Evolutionary conservation across 768 basidiomycete species (phyloP).

Genomic region (Leucocoprinus birnbaumii): DNA sequence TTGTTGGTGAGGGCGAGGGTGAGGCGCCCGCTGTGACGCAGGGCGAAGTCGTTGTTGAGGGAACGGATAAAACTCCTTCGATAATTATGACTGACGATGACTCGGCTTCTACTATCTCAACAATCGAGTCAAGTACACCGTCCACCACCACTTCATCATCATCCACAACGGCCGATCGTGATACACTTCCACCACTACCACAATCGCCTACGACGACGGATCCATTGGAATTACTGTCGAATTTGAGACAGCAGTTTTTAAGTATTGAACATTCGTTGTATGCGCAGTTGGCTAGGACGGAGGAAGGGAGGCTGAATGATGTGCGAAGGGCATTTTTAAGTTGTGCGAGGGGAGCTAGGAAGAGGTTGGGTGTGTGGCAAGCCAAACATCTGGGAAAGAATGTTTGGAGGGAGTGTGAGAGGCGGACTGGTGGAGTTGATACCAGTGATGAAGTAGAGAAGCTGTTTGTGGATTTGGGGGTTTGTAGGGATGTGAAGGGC

Average conservation of each 20-base stretch:
- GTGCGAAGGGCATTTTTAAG: conserved; percentile 56
- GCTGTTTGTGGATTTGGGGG: conserved; percentile 10
- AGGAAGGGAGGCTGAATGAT: conserved; percentile 51
- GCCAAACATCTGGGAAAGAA: conserved; percentile 48
- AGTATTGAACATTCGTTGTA: conserved; percentile 59
- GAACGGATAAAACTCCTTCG: too few relatives aligned
- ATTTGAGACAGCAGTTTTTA: conserved; percentile 56
- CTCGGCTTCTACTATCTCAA: conserved; percentile 7
- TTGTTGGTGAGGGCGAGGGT: background rate
- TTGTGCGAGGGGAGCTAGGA: conserved; percentile 49
- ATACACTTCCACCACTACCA: background rate
- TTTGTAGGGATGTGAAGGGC: conserved; percentile 25
- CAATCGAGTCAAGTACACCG: conserved; percentile 11
- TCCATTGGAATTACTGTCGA: conserved; percentile 38
- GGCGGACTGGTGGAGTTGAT: background rate
- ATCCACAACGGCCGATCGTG: too few relatives aligned
- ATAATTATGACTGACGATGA: background rate
- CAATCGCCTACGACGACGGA: background rate
- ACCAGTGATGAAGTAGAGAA: conserved; percentile 15
- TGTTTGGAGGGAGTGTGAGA: background rate
- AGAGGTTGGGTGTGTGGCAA: conserved; percentile 60
- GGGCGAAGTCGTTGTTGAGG: too few relatives aligned
- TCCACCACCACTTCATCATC: conserved; percentile 13
- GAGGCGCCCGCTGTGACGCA: too few relatives aligned
- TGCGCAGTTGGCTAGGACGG: conserved; percentile 45